Base-by-base conservation (phyloP, 257 asterid genomes). In the Penstemon eatonii region DNA sequence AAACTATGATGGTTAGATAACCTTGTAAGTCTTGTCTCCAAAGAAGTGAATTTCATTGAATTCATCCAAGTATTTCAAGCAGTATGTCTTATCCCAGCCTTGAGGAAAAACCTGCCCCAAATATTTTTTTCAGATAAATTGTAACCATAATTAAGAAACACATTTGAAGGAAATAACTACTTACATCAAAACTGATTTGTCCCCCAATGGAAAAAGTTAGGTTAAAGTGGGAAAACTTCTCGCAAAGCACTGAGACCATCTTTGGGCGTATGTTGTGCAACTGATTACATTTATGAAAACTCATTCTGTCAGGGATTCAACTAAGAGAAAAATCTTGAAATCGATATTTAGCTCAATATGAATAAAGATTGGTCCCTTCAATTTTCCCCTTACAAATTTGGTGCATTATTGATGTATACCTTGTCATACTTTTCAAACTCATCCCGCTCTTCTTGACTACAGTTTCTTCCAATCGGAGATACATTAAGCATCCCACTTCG, bases 11-110 rank as follows among this genome's bases (percentile, higher is more conserved):
- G 58, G 64, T 25, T 67, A 71, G 38, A 78, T 42, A 72, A 89
- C 97, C 99, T 91, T 86, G 87, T 89, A 89, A 15, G 99, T 94
- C 82, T 94, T 91, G 90, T 91, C 97, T 40, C 97, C 97, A 50
- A 91, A 94, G 81, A 94, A 94, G 86, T 91, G 96, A 58, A 94
- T 84, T 76, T 91, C 97, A 42, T 78, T 46, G 81, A 94, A 94
- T 19, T 89, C 90, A n/a, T 86, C 89, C 40, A 94, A 85, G 80
- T 87, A 94, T 69, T 75, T 85, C 93, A 94, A 86, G 83, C 97
- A 94, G 69, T 85, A 94, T 12, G 97, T 94, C 86, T 91, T 94
- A 78, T 94, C 99, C 99, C 99, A 91, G 38, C 97, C 96, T 73
- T 72, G 91, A 72, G 97, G 99, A 43, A 94, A 94, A 74, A 87